These are phyloP conservation scores for Aspergillus bertholletiae DNA, from an alignment of 495 filamentous ascomycete species.

Conservation along the genomic window DNA sequence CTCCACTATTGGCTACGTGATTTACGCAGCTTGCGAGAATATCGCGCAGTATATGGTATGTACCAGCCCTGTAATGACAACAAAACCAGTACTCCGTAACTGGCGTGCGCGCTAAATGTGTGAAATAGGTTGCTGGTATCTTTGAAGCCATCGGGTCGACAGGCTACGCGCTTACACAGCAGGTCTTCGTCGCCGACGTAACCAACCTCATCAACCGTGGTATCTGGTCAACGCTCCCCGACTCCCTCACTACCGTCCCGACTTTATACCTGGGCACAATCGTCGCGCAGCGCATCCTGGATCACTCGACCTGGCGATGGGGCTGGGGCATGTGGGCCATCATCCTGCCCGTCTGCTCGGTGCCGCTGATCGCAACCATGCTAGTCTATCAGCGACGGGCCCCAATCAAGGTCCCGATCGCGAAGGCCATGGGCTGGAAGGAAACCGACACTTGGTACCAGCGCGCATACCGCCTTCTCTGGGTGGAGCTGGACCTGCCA, in stretches of 20 bases:
- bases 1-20: constrained; percentile 13
- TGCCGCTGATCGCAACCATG: constrained; percentile 20
- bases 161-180: constrained; percentile 23
- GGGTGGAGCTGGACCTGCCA: constrained; percentile 19
- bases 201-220: constrained; percentile 25
- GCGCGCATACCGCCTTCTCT: constrained; percentile 14
- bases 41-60: constrained; percentile 22
- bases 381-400: constrained; percentile 19
- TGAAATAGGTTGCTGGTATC: constrained; percentile 17
- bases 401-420: background rate
- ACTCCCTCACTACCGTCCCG: constrained; percentile 21
- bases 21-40: constrained; percentile 21
- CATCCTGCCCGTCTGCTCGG: constrained; percentile 16
- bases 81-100: background rate
- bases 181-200: constrained; percentile 27
- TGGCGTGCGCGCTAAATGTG: background rate
- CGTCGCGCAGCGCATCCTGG: constrained; percentile 17
- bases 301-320: constrained; percentile 22
- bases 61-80: background rate
- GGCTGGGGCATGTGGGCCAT: constrained; percentile 29
- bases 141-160: constrained; percentile 27
- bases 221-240: constrained; percentile 24
- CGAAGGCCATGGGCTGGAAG: constrained; percentile 1
- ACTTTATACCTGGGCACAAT: constrained; percentile 22
- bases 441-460: constrained; percentile 11